Percentiles rank a stretch among this genome's conserved stretches.
These are phyloP conservation scores for Tetrahymena borealis DNA, from an alignment of 73 alveolate genomes.

Conservation along the genomic window DNA sequence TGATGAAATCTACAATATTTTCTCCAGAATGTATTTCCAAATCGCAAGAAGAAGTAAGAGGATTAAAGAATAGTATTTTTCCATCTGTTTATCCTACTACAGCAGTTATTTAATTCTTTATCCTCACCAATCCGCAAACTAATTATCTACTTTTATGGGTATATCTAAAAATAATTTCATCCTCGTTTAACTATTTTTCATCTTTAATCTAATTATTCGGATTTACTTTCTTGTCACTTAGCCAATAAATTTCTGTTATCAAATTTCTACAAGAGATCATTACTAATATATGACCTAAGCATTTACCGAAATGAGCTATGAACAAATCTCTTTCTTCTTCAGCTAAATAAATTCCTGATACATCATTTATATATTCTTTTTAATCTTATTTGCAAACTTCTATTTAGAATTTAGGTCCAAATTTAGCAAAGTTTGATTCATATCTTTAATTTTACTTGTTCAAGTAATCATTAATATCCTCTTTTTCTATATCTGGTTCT, in stretches of 20 bases:
- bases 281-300: background rate
- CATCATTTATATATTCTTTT: background rate
- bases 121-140: background rate
- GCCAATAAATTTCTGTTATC: background rate
- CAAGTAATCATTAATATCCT: background rate
- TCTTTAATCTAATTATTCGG: background rate
- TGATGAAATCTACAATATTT: background rate
- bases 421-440: background rate
- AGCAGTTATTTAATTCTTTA: background rate
- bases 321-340: background rate
- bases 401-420: background rate
- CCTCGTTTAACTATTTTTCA: background rate
- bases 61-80: background rate
- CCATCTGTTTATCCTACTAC: background rate
- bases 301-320: background rate
- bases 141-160: background rate
- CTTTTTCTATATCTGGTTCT: background rate
- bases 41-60: background rate
- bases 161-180: background rate
- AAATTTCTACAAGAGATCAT: background rate
- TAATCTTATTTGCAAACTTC: background rate
- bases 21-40: background rate
- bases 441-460: background rate
- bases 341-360: background rate
- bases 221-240: background rate